phyloP scores from a whole-genome alignment of 1,284 basidiomycete species.

The Wallemia ichthyophaga region DNA sequence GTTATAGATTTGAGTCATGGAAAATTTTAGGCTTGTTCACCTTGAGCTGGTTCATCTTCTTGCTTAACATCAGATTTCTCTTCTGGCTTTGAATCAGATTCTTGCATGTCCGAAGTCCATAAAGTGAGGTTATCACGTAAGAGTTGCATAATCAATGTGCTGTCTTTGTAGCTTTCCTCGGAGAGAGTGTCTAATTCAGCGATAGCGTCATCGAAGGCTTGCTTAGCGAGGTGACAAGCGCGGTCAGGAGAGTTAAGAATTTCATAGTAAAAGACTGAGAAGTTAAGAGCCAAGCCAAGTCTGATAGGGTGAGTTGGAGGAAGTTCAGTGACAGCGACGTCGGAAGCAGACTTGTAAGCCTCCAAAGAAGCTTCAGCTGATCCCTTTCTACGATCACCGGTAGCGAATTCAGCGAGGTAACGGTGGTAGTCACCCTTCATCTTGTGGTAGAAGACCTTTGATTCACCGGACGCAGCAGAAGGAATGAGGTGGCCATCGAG shows the following conservation, averaged over 20 bases:
- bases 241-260: constrained; percentile 98
- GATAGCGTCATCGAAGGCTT: constrained; percentile 98
- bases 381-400: constrained; percentile 94
- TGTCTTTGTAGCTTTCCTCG: constrained; percentile 99
- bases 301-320: constrained; percentile 98
- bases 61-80: neutral
- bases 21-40: neutral
- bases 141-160: constrained; percentile 94
- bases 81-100: constrained; percentile 14
- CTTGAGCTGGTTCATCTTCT: neutral
- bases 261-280: constrained; percentile 99
- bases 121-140: constrained; percentile 93
- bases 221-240: constrained; percentile 97
- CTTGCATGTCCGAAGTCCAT: constrained; percentile 82
- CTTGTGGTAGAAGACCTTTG: constrained; percentile 99
- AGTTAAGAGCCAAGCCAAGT: constrained; percentile 95
- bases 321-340: constrained; percentile 89
- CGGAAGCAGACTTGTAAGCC: constrained; percentile 97
- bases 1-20: no score
- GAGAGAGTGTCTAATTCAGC: constrained; percentile 98
- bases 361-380: constrained; percentile 95
- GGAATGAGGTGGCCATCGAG: constrained; percentile 98
- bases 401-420: constrained; percentile 97
- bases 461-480: constrained; percentile 88
- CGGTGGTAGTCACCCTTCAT: constrained; percentile 99